These are phyloP conservation scores for Plasmodium relictum DNA, from an alignment of 169 alveolate genomes.

Conservation along the genomic window DNA sequence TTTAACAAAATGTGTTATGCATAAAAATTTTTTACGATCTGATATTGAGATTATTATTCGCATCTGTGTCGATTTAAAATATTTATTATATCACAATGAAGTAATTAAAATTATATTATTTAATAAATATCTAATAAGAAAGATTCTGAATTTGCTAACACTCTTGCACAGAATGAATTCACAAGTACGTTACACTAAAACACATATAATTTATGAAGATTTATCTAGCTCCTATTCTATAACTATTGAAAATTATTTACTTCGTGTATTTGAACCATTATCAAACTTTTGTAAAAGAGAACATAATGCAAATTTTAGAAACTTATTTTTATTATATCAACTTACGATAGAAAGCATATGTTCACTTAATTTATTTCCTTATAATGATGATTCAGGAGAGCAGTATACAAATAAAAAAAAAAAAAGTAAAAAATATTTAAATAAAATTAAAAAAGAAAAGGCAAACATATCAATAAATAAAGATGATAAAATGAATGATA, in stretches of 20 bases:
- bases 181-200: constrained; percentile 43
- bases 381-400: background rate
- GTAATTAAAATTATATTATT: constrained; percentile 44
- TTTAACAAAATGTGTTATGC: constrained; percentile 50
- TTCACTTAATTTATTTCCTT: constrained; percentile 26
- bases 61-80: constrained; percentile 60
- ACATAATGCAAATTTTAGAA: constrained; percentile 55
- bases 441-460: background rate
- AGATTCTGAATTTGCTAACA: constrained; percentile 20
- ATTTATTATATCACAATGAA: constrained; percentile 55
- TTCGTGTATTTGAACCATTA: constrained; percentile 57
- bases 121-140: constrained; percentile 47
- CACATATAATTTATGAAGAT: constrained; percentile 64
- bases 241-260: constrained; percentile 51
- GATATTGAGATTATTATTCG: constrained; percentile 64
- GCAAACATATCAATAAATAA: background rate
- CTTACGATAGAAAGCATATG: constrained; percentile 47
- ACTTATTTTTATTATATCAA: constrained; percentile 46
- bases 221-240: constrained; percentile 48
- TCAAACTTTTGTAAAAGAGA: constrained; percentile 69
- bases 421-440: background rate
- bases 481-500: background rate
- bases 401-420: background rate
- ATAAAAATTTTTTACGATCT: constrained; percentile 23
- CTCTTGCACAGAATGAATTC: constrained; percentile 52